Conservation (phyloP, 164 flowering plant genomes). For the Umbellularia californica region DNA sequence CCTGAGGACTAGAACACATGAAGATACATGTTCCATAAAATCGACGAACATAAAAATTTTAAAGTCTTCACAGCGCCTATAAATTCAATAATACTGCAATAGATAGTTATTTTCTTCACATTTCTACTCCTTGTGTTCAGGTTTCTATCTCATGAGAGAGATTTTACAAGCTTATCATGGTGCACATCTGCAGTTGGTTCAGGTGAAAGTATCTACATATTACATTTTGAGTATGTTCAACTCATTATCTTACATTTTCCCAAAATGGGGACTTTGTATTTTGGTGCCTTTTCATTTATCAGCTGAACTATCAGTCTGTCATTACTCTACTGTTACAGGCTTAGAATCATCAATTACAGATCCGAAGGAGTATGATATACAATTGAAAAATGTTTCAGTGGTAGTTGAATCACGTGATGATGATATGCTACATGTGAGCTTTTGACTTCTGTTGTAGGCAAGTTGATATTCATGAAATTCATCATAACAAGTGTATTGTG, state of each 20-base stretch:
- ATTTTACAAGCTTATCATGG: constrained; percentile 13
- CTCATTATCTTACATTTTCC: constrained; percentile 3
- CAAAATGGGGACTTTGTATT: background rate
- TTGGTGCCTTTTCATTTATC: background rate
- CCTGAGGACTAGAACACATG: background rate
- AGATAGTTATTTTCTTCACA: background rate
- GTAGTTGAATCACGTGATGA: constrained; percentile 52
- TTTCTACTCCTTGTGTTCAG: background rate
- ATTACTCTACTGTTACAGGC: constrained; percentile 28
- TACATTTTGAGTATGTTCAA: background rate
- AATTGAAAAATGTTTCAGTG: constrained; percentile 39
- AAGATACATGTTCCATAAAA: background rate
- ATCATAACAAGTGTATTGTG: background rate
- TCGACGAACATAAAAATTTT: background rate
- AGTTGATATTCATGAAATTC: background rate
- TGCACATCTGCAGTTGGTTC: constrained; percentile 40
- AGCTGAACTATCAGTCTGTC: background rate
- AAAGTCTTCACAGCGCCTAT: background rate
- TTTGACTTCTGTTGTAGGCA: background rate
- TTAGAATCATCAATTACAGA: constrained; percentile 49
- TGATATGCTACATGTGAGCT: constrained; percentile 50
- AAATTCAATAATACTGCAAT: background rate
- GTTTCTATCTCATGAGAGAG: constrained; percentile 5
- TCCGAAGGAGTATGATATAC: constrained; percentile 27
- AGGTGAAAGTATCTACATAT: constrained; percentile 30